phyloP scores from a whole-genome alignment of 2,329 filamentous ascomycete species.

The Hypoxylon sp. region DNA sequence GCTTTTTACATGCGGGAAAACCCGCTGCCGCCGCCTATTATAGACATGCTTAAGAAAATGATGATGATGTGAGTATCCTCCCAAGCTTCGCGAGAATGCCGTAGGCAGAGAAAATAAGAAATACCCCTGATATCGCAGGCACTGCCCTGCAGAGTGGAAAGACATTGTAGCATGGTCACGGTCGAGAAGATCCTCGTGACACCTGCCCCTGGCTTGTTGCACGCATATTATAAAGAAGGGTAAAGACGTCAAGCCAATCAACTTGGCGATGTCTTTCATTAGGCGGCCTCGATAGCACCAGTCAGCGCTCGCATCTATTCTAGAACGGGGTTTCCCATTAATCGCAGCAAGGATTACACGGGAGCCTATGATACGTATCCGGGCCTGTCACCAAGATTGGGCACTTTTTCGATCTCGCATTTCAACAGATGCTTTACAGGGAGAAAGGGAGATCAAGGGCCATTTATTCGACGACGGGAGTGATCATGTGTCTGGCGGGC shows the following conservation, averaged over 20 bases:
- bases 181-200: conserved; percentile 45
- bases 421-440: conserved; percentile 38
- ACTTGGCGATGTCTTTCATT: conserved; percentile 28
- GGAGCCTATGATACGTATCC: conserved; percentile 40
- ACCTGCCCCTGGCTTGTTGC: conserved; percentile 42
- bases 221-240: conserved; percentile 34
- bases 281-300: conserved; percentile 37
- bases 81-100: conserved; percentile 20
- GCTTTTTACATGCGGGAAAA: conserved; percentile 18
- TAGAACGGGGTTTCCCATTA: conserved; percentile 38
- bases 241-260: conserved; percentile 43
- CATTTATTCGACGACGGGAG: conserved; percentile 33
- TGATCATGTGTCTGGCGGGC: conserved; percentile 39
- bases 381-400: conserved; percentile 35
- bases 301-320: conserved; percentile 39
- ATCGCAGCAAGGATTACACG: conserved; percentile 35
- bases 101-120: conserved; percentile 16
- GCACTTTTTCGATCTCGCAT: conserved; percentile 40
- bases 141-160: conserved; percentile 36
- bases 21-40: conserved; percentile 27
- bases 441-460: conserved; percentile 39
- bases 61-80: conserved; percentile 7
- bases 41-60: neutral
- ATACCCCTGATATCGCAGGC: conserved; percentile 39
- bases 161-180: conserved; percentile 35